Percentiles rank a stretch among this genome's conserved stretches.
Evolutionary conservation across 352 stramenopile genomes (phyloP).

Genomic region (Blastocystis sp.): DNA sequence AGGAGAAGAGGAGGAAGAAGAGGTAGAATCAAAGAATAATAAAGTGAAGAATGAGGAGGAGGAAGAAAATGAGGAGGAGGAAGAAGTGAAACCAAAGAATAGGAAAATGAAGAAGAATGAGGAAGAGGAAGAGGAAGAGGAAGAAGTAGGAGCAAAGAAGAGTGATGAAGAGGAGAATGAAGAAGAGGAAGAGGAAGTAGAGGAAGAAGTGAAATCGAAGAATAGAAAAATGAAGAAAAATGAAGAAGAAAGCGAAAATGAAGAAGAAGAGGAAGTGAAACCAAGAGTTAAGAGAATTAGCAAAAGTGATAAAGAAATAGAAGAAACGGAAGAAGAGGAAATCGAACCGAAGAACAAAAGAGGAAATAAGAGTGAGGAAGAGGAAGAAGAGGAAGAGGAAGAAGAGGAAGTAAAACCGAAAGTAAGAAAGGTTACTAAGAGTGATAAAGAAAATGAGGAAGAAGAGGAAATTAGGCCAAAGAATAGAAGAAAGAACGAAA

Average conservation of each 20-base stretch:
- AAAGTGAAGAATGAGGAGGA: not conserved
- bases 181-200: not conserved
- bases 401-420: not conserved
- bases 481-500: not conserved
- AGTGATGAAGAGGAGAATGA: not conserved
- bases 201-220: not conserved
- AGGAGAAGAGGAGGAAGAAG: not conserved
- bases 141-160: not conserved
- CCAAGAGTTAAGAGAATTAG: not conserved
- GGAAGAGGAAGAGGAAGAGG: not conserved
- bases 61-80: not conserved
- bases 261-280: conserved; percentile 3
- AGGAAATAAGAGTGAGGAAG: not conserved
- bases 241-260: not conserved
- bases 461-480: not conserved
- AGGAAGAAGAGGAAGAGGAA: not conserved
- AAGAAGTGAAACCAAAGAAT: not conserved
- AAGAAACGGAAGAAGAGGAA: not conserved
- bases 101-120: not conserved
- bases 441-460: not conserved
- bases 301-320: not conserved
- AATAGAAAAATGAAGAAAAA: not conserved
- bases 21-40: not conserved
- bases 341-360: not conserved
- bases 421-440: not conserved